These are phyloP conservation scores for Loxodes magnus DNA, from an alignment of 73 alveolate species.

Conservation along the genomic window DNA sequence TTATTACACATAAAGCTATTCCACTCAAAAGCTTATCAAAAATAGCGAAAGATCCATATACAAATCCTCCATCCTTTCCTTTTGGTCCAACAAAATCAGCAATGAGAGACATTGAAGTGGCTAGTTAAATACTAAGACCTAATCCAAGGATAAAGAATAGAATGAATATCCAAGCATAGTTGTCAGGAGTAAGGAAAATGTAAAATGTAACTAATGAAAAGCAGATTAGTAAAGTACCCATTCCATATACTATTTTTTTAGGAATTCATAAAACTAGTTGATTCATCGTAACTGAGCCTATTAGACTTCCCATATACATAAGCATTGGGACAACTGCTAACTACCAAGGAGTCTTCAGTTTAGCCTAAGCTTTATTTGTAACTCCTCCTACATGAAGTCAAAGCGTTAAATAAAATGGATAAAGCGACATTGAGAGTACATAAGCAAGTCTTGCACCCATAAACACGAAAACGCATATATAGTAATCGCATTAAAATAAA, in stretches of 20 bases:
- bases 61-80: slow-evolving; percentile 9
- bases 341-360: slow-evolving; percentile 42
- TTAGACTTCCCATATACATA: slow-evolving; percentile 44
- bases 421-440: slow-evolving; percentile 57
- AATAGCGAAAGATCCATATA: slow-evolving; percentile 4
- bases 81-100: slow-evolving; percentile 12
- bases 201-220: neutral
- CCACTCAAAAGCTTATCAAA: too few species aligned
- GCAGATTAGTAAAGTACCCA: slow-evolving; percentile 13
- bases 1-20: too few species aligned
- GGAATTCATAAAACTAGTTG: slow-evolving; percentile 21
- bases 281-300: slow-evolving; percentile 36
- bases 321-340: slow-evolving; percentile 60
- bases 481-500: too few species aligned
- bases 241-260: slow-evolving; percentile 22
- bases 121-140: neutral
- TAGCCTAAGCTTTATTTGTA: slow-evolving; percentile 22
- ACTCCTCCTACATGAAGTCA: slow-evolving; percentile 38
- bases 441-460: slow-evolving; percentile 59
- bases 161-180: neutral
- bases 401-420: slow-evolving; percentile 39
- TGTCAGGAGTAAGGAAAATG: neutral
- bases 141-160: neutral
- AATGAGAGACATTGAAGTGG: neutral
- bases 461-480: too few species aligned